Evolutionary conservation across 2,329 filamentous ascomycete genomes (phyloP).

Genomic region (Penicillium digitatum): DNA sequence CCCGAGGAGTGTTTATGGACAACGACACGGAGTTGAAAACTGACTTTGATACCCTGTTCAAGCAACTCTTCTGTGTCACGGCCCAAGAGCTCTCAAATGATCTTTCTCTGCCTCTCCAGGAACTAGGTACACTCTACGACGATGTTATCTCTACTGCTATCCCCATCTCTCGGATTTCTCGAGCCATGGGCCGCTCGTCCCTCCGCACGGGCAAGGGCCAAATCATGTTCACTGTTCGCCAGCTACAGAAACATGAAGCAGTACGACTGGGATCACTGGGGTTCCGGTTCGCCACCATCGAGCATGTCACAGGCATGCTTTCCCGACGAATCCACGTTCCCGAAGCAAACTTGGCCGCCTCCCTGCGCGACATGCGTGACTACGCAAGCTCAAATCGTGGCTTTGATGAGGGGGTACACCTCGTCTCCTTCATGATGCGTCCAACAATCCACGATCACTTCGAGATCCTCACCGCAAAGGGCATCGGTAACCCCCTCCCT

Average conservation of each 20-base stretch:
- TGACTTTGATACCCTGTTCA: conserved; percentile 72
- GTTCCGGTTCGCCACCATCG: conserved; percentile 70
- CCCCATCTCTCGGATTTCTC: conserved; percentile 28
- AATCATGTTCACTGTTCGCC: conserved; percentile 72
- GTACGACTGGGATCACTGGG: conserved; percentile 65
- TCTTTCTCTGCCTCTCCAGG: conserved; percentile 59
- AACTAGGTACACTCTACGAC: conserved; percentile 69
- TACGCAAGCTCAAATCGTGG: conserved; percentile 43
- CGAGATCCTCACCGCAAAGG: conserved; percentile 58
- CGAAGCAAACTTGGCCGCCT: conserved; percentile 55
- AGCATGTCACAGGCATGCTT: conserved; percentile 65
- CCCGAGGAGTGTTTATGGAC: conserved; percentile 36
- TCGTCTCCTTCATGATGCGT: conserved; percentile 44
- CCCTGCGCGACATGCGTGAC: conserved; percentile 61
- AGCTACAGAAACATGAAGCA: conserved; percentile 56
- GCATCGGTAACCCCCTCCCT: conserved; percentile 58
- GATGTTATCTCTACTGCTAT: conserved; percentile 66
- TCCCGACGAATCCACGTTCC: conserved; percentile 71
- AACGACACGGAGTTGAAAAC: conserved; percentile 55
- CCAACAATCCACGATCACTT: conserved; percentile 56
- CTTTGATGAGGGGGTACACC: conserved; percentile 39
- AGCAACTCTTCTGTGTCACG: conserved; percentile 77
- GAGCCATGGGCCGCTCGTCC: conserved; percentile 27
- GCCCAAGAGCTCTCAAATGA: conserved; percentile 68
- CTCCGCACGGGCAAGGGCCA: conserved; percentile 61